These are phyloP conservation scores for Yamadazyma tumulicola DNA, from an alignment of 805 yeast species.

Conservation along the genomic window DNA sequence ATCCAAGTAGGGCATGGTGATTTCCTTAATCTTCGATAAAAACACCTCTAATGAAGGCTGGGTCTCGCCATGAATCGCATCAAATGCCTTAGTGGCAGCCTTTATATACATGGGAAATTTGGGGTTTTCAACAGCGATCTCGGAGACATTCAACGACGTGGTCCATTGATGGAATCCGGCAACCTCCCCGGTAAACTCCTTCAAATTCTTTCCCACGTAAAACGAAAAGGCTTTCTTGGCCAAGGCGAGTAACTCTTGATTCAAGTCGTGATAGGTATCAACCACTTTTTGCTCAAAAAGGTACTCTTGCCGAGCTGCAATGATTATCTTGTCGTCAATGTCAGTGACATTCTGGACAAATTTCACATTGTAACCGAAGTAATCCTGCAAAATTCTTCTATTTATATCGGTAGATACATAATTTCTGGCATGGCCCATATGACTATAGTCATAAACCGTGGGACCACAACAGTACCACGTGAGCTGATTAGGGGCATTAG, in stretches of 20 bases:
- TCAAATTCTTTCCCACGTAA: constrained; percentile 55
- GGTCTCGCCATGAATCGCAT: constrained; percentile 33
- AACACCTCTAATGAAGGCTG: constrained; percentile 29
- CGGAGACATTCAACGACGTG: constrained; percentile 43
- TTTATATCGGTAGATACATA: constrained; percentile 93
- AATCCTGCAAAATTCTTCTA: constrained; percentile 83
- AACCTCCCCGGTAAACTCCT: constrained; percentile 31
- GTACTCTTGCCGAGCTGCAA: constrained; percentile 88
- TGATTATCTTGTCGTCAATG: constrained; percentile 93
- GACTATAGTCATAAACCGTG: constrained; percentile 92
- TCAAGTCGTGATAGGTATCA: constrained; percentile 22
- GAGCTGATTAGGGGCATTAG: constrained; percentile 59
- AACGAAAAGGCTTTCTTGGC: constrained; percentile 42
- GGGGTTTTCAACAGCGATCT: constrained; percentile 58
- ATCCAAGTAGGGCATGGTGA: constrained; percentile 72
- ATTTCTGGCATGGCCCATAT: constrained; percentile 98
- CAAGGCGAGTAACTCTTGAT: constrained; percentile 33
- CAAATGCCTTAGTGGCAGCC: constrained; percentile 53
- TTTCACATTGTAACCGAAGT: constrained; percentile 82
- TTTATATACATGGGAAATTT: constrained; percentile 81
- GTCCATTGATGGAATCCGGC: constrained; percentile 50
- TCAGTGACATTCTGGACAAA: constrained; percentile 98
- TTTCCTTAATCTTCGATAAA: constrained; percentile 61
- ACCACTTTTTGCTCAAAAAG: constrained; percentile 61
- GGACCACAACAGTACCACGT: constrained; percentile 99